Evolutionary conservation across 1,284 basidiomycete genomes (phyloP).

Genomic region (Phellopilus nigrolimitatus): DNA sequence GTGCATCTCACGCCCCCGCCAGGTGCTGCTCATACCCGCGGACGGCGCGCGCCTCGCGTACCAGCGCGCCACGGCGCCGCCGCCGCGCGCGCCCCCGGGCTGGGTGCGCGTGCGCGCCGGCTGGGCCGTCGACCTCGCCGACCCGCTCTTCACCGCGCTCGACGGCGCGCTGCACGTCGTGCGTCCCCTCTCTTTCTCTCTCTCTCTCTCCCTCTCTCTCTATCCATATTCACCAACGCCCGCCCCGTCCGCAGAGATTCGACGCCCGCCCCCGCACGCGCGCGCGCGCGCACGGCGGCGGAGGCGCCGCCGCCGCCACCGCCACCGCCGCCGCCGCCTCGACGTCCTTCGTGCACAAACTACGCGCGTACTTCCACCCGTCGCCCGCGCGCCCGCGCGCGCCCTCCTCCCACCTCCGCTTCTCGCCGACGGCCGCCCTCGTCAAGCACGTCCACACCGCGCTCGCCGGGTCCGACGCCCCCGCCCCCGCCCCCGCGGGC

Average conservation of each 20-base stretch:
- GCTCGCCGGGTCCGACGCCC: too few relatives aligned
- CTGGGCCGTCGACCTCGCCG: constrained; percentile 6
- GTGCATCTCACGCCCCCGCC: background rate
- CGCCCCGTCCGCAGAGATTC: constrained; percentile 12
- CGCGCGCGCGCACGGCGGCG: too few relatives aligned
- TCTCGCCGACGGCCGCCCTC: too few relatives aligned
- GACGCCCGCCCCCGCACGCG: background rate
- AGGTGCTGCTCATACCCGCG: constrained; percentile 8
- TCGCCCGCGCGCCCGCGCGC: too few relatives aligned
- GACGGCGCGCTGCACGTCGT: constrained; percentile 11
- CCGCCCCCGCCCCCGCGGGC: too few relatives aligned
- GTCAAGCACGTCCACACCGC: too few relatives aligned
- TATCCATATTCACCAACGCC: background rate
- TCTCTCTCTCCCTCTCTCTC: background rate
- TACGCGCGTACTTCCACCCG: too few relatives aligned
- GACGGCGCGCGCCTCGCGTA: constrained; percentile 4
- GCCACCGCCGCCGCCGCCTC: too few relatives aligned
- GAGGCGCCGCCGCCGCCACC: too few relatives aligned
- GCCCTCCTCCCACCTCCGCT: too few relatives aligned
- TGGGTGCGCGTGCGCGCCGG: constrained; percentile 4
- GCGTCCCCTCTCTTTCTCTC: background rate
- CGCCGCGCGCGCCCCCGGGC: background rate
- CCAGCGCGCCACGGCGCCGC: constrained; percentile 10
- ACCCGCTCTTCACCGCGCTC: constrained; percentile 5
- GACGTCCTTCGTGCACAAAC: too few relatives aligned